A percentile compares a stretch with the other conserved stretches of the same genome.
Evolutionary conservation across 1,284 basidiomycete genomes (phyloP).

Genomic region (Porogramme epimiltina): DNA sequence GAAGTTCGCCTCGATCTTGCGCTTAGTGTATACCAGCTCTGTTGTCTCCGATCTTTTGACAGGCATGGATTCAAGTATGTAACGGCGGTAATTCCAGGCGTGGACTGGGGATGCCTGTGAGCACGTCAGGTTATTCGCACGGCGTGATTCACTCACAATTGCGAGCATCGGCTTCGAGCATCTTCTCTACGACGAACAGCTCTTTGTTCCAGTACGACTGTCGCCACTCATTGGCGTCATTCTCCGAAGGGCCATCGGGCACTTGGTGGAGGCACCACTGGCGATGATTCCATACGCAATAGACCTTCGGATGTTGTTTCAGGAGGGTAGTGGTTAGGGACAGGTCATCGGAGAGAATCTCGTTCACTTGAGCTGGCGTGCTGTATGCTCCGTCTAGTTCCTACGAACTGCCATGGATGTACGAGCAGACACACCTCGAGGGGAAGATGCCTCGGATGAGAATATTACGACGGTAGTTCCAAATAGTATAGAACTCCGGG

Average conservation of each 20-base stretch:
- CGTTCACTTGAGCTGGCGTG: conserved; percentile 61
- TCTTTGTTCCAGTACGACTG: conserved; percentile 82
- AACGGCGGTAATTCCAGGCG: conserved; percentile 91
- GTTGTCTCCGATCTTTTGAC: conserved; percentile 49
- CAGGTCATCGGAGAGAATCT: conserved; percentile 73
- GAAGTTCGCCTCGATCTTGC: conserved; percentile 93
- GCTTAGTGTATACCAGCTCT: conserved; percentile 83
- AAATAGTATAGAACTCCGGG: conserved; percentile 91
- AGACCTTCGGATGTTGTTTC: conserved; percentile 87
- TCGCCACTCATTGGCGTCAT: conserved; percentile 64
- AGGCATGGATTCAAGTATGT: conserved; percentile 75
- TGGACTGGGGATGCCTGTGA: conserved; percentile 58
- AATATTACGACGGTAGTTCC: conserved; percentile 89
- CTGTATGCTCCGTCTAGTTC: conserved; percentile 40
- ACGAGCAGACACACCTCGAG: conserved; percentile 46
- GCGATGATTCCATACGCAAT: conserved; percentile 97
- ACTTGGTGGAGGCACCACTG: conserved; percentile 90
- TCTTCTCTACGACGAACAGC: conserved; percentile 83
- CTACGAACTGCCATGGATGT: background rate
- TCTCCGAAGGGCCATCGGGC: conserved; percentile 64
- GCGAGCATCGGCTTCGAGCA: conserved; percentile 85
- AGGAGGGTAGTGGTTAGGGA: conserved; percentile 79
- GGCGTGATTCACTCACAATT: conserved; percentile 71
- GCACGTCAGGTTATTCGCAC: background rate
- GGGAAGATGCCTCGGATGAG: conserved; percentile 75